Evolutionary conservation across 352 stramenopile species (phyloP).

Genomic region (Globisporangium canariense): DNA sequence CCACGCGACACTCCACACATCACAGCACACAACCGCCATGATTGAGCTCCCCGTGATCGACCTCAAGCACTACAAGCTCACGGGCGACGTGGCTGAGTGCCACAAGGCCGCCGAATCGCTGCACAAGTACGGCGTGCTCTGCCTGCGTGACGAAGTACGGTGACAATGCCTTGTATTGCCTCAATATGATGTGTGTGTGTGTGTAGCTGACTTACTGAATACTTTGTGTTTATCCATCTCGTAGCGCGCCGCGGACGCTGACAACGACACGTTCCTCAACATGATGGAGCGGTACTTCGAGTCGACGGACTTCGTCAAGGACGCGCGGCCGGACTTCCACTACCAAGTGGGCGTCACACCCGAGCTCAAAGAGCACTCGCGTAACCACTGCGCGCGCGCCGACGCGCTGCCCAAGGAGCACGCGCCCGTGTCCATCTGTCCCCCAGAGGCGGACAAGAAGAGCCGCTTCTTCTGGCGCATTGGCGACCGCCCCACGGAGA

Average conservation of each 20-base stretch:
- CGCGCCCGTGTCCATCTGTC: conserved; percentile 79
- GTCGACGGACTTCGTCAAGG: conserved; percentile 79
- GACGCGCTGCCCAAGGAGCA: conserved; percentile 51
- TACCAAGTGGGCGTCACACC: conserved; percentile 91
- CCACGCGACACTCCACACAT: neutral
- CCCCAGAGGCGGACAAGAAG: conserved; percentile 90
- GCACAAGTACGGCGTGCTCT: conserved; percentile 83
- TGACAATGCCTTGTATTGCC: neutral
- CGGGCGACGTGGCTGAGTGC: conserved; percentile 65
- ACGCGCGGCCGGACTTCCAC: conserved; percentile 85
- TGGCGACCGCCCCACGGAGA: conserved; percentile 70
- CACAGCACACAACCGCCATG: conserved; percentile 25
- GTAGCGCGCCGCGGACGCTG: conserved; percentile 57
- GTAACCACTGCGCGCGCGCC: conserved; percentile 79
- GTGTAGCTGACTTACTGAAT: neutral
- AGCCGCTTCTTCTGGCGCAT: conserved; percentile 94
- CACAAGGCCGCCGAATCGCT: conserved; percentile 75
- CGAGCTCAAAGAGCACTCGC: conserved; percentile 78
- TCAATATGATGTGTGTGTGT: neutral
- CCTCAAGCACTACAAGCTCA: conserved; percentile 75
- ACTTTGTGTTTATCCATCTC: neutral
- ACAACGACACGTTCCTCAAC: conserved; percentile 87
- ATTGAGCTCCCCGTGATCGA: conserved; percentile 83
- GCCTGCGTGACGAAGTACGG: conserved; percentile 67
- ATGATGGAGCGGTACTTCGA: conserved; percentile 94